These are phyloP conservation scores for Taphrina pruni DNA, from an alignment of 1,139 yeast species.

Conservation along the genomic window DNA sequence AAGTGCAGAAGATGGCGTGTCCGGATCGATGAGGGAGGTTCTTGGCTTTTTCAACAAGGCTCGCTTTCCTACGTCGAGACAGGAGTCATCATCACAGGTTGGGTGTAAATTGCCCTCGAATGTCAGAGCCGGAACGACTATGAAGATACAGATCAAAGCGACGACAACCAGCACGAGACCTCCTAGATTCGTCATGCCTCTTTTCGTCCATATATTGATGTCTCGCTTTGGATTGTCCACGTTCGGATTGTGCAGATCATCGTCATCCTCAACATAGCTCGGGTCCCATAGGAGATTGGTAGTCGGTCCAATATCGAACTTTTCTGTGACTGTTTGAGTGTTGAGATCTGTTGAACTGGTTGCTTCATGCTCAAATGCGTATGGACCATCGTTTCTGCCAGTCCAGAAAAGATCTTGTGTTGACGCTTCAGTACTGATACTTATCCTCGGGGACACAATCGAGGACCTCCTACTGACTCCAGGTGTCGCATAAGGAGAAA, in stretches of 20 bases:
- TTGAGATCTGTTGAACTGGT: constrained; percentile 15
- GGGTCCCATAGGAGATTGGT: constrained; percentile 42
- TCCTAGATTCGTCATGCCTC: constrained; percentile 42
- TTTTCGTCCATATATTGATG: constrained; percentile 37
- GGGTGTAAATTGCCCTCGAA: constrained; percentile 37
- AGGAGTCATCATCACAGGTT: constrained; percentile 18
- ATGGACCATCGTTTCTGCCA: constrained; percentile 22
- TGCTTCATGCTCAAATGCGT: constrained; percentile 27
- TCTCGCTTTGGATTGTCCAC: constrained; percentile 39
- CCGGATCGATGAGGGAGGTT: constrained; percentile 70
- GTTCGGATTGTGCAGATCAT: constrained; percentile 42
- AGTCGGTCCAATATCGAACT: constrained; percentile 30
- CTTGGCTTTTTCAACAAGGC: constrained; percentile 52
- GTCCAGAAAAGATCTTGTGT: constrained; percentile 26
- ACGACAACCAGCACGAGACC: constrained; percentile 38
- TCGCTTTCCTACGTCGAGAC: constrained; percentile 48
- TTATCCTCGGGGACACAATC: constrained; percentile 11
- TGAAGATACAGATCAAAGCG: constrained; percentile 40
- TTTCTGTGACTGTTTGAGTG: constrained; percentile 35
- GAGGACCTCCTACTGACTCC: constrained; percentile 27
- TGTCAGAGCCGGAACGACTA: constrained; percentile 43
- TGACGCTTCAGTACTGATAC: constrained; percentile 14
- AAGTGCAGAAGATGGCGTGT: constrained; percentile 67
- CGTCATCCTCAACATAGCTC: constrained; percentile 41
- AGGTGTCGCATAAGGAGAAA: constrained; percentile 28